Percentiles rank a stretch among this genome's conserved stretches.
These are phyloP conservation scores for Penicillium paneum DNA, from an alignment of 2,329 filamentous ascomycete genomes.

Conservation along the genomic window DNA sequence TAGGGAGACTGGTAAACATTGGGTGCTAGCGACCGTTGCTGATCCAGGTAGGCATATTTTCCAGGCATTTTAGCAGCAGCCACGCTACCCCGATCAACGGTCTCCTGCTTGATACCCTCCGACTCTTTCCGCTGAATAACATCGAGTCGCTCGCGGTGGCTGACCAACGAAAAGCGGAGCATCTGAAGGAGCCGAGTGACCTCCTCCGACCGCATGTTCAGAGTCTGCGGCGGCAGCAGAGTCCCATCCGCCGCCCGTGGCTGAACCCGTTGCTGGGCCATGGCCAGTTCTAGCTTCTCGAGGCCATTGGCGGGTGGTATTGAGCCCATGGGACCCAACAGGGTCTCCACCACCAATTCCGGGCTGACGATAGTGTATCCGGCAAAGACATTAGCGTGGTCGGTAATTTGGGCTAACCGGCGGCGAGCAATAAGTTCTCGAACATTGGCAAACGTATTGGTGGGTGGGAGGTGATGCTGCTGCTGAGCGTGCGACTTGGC, in stretches of 20 bases:
- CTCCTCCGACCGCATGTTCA: conserved; percentile 46
- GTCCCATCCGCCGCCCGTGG: conserved; percentile 39
- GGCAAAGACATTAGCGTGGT: conserved; percentile 46
- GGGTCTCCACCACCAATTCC: conserved; percentile 43
- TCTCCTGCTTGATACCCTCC: conserved; percentile 33
- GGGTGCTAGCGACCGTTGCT: conserved; percentile 37
- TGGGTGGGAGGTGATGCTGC: conserved; percentile 30
- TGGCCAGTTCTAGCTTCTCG: conserved; percentile 44
- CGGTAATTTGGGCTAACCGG: conserved; percentile 43
- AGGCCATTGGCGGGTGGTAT: conserved; percentile 41
- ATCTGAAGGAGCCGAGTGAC: conserved; percentile 43
- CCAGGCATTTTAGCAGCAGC: conserved; percentile 34
- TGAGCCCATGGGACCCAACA: conserved; percentile 42
- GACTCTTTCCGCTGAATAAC: conserved; percentile 40
- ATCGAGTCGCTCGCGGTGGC: conserved; percentile 39
- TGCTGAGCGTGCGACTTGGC: conserved; percentile 35
- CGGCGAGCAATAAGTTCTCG: conserved; percentile 43
- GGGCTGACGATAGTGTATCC: conserved; percentile 45
- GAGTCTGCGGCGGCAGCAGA: conserved; percentile 37
- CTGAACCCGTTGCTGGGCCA: conserved; percentile 45
- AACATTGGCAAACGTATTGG: conserved; percentile 43
- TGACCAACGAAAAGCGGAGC: conserved; percentile 44
- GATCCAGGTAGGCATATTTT: conserved; percentile 41
- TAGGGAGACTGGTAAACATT: conserved; percentile 45
- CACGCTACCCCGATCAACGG: conserved; percentile 31